Evolutionary conservation across 2,329 filamentous ascomycete species (phyloP).

Genomic region (Cryphonectria parasitica): DNA sequence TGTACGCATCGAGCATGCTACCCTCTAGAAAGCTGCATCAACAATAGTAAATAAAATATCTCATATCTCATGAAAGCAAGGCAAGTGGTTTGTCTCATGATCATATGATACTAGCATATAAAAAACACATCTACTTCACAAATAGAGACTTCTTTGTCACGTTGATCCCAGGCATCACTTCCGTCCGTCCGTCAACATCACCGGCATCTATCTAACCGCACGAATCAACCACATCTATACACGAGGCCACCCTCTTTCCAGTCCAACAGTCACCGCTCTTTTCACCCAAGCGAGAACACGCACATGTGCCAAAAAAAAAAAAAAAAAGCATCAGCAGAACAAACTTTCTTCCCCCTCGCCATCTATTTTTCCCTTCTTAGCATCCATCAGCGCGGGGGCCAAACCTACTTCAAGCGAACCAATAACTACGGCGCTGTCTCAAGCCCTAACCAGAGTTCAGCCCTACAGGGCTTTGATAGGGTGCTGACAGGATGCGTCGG

Average conservation of each 20-base stretch:
- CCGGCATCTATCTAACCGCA: too few species aligned
- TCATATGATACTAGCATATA: too few species aligned
- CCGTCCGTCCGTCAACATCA: not conserved
- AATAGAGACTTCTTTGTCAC: too few species aligned
- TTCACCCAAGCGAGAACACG: not conserved
- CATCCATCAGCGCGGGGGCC: not conserved
- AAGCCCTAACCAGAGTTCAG: conserved; percentile 4
- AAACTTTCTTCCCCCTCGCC: not conserved
- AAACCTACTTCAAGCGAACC: not conserved
- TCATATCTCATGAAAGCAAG: too few species aligned
- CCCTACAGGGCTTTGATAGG: conserved; percentile 17
- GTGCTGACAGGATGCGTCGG: conserved; percentile 11
- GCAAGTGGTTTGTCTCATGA: too few species aligned
- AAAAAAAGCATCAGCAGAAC: not conserved
- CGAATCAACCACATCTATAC: not conserved
- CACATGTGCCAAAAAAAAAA: not conserved
- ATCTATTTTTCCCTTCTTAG: not conserved
- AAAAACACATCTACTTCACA: not conserved
- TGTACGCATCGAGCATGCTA: not conserved
- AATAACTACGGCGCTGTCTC: not conserved
- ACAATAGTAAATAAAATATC: not conserved
- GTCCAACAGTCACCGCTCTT: not conserved
- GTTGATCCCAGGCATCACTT: not conserved
- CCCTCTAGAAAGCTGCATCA: not conserved
- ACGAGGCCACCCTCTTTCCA: not conserved